These are phyloP conservation scores for Debaryomyces hansenii DNA, from an alignment of 805 yeast genomes.

Conservation along the genomic window DNA sequence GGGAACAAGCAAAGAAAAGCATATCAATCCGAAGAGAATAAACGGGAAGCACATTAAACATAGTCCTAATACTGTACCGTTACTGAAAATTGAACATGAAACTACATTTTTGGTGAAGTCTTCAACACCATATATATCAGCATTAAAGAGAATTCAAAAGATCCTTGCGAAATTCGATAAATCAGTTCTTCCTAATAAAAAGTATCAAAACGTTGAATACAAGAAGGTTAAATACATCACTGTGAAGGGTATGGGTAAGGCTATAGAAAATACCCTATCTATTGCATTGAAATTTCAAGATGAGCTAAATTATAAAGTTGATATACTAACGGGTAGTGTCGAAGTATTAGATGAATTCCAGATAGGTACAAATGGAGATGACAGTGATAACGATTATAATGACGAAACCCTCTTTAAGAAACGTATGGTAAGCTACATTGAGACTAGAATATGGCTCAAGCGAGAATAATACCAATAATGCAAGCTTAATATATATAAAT, in stretches of 20 bases:
- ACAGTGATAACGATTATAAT: conserved; percentile 24
- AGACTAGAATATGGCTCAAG: conserved; percentile 41
- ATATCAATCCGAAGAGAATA: conserved; percentile 1
- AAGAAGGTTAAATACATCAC: conserved; percentile 48
- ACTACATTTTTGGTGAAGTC: conserved; percentile 59
- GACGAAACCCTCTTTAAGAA: conserved; percentile 37
- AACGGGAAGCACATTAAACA: conserved; percentile 50
- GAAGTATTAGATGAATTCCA: conserved; percentile 71
- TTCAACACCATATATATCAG: conserved; percentile 71
- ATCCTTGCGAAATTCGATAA: conserved; percentile 45
- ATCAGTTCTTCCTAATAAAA: conserved; percentile 14
- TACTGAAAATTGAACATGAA: conserved; percentile 42
- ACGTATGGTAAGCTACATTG: conserved; percentile 50
- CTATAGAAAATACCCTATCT: conserved; percentile 63
- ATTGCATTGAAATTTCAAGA: conserved; percentile 60
- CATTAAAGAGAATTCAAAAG: conserved; percentile 62
- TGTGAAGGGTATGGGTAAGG: conserved; percentile 71
- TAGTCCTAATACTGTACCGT: conserved; percentile 47
- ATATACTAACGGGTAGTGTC: conserved; percentile 61
- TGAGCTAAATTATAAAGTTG: conserved; percentile 52
- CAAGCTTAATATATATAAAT: not conserved
- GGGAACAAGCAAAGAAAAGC: not conserved
- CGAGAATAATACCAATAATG: conserved; percentile 8
- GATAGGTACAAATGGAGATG: conserved; percentile 4
- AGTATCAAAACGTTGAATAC: conserved; percentile 32